Base-by-base conservation (phyloP, 1,139 yeast genomes). In the Magnusiomyces tetraspermus region DNA sequence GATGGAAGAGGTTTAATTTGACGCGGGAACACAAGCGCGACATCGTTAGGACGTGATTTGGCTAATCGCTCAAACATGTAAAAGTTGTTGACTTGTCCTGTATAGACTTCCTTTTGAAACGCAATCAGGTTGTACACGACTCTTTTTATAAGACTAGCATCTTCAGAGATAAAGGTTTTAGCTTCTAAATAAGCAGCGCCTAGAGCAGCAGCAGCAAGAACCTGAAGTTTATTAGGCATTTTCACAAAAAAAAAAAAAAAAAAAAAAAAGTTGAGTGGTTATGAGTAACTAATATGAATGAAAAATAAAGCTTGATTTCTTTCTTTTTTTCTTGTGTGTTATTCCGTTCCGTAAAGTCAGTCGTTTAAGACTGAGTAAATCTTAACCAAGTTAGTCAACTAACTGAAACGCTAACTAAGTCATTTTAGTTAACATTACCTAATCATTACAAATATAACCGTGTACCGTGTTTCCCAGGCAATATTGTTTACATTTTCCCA, bases 71-170 rank as follows among this genome's bases (percentile, higher is more conserved):
- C 89, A 60, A 85, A 80, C 28, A 70, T 60, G 63, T 83, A 82
- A 88, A 90, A 85, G 62, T 74, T 79, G 61, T 82, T 82, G 52
- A 82, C 80, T 57, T 71, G 73, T 19, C 78, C 79, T 45, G 75
- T 66, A 49, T 69, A 64, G 46, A 76, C 57, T 17, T 54, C 31
- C 13, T 51, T 50, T 42, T 61, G 13, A 2, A 19, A 59, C 15
- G 51, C 45, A 17, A 63, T n/a, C 2, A 59, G 62, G 22, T 65
- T 51, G 31, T 59, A 50, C 13, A 64, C 40, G 21, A 64, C 65
- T 31, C 61, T 61, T 49, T 54, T 59, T 23, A 65, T 60, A 15
- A 63, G 57, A 40, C 55, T 47, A 31, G 69, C 38, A 51, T 71
- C 75, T 15, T 60, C 59, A n/a, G 57, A 45, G 19, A 70, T 48